Percentiles rank a stretch among this genome's conserved stretches.
Conservation (phyloP, 2,329 filamentous ascomycete species). For the Onygenales sp. region DNA sequence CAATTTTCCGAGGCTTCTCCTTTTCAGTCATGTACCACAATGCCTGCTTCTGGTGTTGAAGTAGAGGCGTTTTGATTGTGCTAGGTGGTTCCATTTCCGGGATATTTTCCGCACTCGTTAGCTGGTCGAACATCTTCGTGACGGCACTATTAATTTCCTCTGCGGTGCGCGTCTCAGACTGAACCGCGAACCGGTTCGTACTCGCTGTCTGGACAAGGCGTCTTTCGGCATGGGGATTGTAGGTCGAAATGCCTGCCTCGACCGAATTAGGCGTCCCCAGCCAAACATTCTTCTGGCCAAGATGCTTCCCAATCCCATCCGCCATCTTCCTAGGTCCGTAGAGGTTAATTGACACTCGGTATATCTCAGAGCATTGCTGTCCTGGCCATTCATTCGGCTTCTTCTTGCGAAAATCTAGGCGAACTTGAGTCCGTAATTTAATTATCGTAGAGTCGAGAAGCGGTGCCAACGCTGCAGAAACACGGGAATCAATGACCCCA, state of each 20-base stretch:
- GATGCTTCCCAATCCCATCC: conserved; percentile 55
- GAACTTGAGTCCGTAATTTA: conserved; percentile 61
- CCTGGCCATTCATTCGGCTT: conserved; percentile 56
- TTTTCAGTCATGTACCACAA: conserved; percentile 75
- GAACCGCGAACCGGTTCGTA: conserved; percentile 16
- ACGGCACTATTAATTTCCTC: conserved; percentile 84
- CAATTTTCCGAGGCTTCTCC: conserved; percentile 57
- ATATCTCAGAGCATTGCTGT: conserved; percentile 49
- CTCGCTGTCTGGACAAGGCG: conserved; percentile 20
- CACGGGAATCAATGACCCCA: conserved; percentile 61
- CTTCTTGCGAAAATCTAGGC: conserved; percentile 59
- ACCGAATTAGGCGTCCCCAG: conserved; percentile 58
- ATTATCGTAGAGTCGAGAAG: conserved; percentile 59
- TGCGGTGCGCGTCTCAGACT: conserved; percentile 51
- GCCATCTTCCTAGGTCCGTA: conserved; percentile 65
- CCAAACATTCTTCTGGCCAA: conserved; percentile 58
- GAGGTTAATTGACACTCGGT: conserved; percentile 62
- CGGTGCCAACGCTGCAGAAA: conserved; percentile 58
- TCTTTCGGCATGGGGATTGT: conserved; percentile 63
- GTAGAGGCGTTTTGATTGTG: conserved; percentile 56
- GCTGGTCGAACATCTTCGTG: conserved; percentile 75
- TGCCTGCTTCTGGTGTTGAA: conserved; percentile 83
- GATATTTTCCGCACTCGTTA: conserved; percentile 66
- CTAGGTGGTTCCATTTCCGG: conserved; percentile 59
- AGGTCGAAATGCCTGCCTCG: conserved; percentile 58